Conservation (phyloP, 2,329 filamentous ascomycete species). For the Podosphaera leucotricha region DNA sequence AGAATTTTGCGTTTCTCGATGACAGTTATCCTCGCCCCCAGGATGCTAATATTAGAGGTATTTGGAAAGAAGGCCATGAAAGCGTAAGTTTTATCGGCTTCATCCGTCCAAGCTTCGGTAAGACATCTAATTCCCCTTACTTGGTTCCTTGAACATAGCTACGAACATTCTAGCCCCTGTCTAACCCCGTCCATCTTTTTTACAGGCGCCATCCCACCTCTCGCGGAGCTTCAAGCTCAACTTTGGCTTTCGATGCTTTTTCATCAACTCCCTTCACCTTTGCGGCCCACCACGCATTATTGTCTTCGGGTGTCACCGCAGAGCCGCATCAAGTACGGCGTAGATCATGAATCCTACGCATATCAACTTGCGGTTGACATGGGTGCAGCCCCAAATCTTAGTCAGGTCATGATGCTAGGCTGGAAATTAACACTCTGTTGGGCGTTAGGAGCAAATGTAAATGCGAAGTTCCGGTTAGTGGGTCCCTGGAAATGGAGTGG, state of each 20-base stretch:
- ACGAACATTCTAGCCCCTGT: background rate
- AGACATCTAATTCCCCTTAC: constrained; percentile 2
- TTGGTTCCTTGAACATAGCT: background rate
- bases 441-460: constrained; percentile 26
- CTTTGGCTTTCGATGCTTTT: constrained; percentile 23
- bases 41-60: constrained; percentile 26
- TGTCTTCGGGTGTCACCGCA: constrained; percentile 16
- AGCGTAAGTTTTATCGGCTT: constrained; percentile 24
- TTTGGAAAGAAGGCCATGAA: constrained; percentile 22
- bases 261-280: constrained; percentile 10
- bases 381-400: constrained; percentile 19
- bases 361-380: constrained; percentile 27
- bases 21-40: constrained; percentile 20
- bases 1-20: constrained; percentile 20
- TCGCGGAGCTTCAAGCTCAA: constrained; percentile 25
- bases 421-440: constrained; percentile 21
- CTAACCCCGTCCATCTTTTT: constrained; percentile 7
- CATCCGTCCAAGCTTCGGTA: constrained; percentile 21
- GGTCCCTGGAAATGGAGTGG: constrained; percentile 7
- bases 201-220: constrained; percentile 22
- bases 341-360: constrained; percentile 26
- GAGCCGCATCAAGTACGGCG: constrained; percentile 15
- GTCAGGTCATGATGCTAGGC: constrained; percentile 14
- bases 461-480: constrained; percentile 23
- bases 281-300: constrained; percentile 20